Conservation (phyloP, 2,329 filamentous ascomycete species). For the Cladosporium velox region DNA sequence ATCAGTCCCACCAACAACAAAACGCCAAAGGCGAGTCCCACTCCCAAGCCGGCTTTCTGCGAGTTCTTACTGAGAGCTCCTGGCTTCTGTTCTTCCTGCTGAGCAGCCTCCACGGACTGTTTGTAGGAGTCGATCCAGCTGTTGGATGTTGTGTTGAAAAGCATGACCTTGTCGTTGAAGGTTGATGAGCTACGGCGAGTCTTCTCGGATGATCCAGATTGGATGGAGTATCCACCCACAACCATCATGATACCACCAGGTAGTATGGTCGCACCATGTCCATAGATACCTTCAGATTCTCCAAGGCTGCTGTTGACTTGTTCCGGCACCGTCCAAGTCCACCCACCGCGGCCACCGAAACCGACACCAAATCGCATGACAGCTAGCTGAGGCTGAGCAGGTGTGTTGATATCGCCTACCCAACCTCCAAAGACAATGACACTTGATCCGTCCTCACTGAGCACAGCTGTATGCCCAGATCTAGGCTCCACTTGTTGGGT, state of each 20-base stretch:
- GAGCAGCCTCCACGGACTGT: slow-evolving; percentile 36
- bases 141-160: slow-evolving; percentile 64
- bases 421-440: slow-evolving; percentile 85
- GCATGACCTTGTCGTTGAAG: slow-evolving; percentile 46
- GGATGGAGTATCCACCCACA: slow-evolving; percentile 59
- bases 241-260: slow-evolving; percentile 64
- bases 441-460: slow-evolving; percentile 75
- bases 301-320: slow-evolving; percentile 47
- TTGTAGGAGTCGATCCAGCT: slow-evolving; percentile 60
- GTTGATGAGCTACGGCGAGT: slow-evolving; percentile 38
- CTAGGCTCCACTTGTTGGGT: slow-evolving; percentile 67
- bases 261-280: slow-evolving; percentile 63
- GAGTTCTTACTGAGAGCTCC: slow-evolving; percentile 46
- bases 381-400: slow-evolving; percentile 79
- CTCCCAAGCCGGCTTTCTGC: slow-evolving; percentile 49
- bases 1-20: slow-evolving; percentile 45
- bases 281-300: slow-evolving; percentile 56
- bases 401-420: slow-evolving; percentile 76
- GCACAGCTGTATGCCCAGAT: slow-evolving; percentile 83
- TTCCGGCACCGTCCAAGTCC: slow-evolving; percentile 69
- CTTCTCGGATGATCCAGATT: slow-evolving; percentile 38
- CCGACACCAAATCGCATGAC: slow-evolving; percentile 73
- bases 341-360: slow-evolving; percentile 63
- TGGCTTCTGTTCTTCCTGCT: slow-evolving; percentile 7
- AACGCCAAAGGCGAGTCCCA: slow-evolving; percentile 49